Base-by-base conservation (phyloP, 257 asterid genomes). In the Schizonepeta tenuifolia region DNA sequence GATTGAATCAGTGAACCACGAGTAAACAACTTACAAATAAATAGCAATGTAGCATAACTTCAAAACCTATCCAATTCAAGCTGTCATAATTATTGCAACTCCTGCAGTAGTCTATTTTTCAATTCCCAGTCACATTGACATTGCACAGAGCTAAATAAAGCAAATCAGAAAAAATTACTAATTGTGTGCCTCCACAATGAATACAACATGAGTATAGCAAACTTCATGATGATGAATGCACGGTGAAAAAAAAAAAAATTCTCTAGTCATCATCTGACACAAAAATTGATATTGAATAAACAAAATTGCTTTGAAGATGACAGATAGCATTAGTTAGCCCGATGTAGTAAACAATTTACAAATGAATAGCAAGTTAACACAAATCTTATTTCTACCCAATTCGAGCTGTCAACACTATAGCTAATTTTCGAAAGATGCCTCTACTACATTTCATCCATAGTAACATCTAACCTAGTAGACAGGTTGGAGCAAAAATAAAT, bases 191-290 rank as follows among this genome's bases (percentile, higher is more conserved):
- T 57, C 58, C 71, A 36, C 75, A 74, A 67, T 9, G 51, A 40
- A 43, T 10, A 64, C 43, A 20, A 54, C 76, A 49, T 46, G 71
- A 69, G 17, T 1, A 60, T 20, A 7, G 54, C 3, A 62, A 20
- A 61, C 9, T 70, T 54, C 80, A 71, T 10, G 35, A 28, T 7
- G 21, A 44, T 1, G 2, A 70, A 26, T 3, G 6, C 28, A 64
- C 20, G 46, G 49, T 1, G n/a, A 17, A 67, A 54, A 53, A 1
- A 21, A 9, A 69, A 33, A 1, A 21, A 9, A 69, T 33, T 13
- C 0, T 83, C 60, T 76, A 20, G 82, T 77, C 86, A 79, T 74
- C 84, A 72, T 83, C 82, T 79, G 81, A 86, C 86, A 86, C 83
- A 77, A 75, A 70, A 21, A 35, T 71, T 72, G 82, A 78, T 49